A percentile compares a stretch with the other conserved stretches of the same genome.
phyloP scores from a whole-genome alignment of 768 basidiomycete genomes.

The Leccinum subtestaceum region DNA sequence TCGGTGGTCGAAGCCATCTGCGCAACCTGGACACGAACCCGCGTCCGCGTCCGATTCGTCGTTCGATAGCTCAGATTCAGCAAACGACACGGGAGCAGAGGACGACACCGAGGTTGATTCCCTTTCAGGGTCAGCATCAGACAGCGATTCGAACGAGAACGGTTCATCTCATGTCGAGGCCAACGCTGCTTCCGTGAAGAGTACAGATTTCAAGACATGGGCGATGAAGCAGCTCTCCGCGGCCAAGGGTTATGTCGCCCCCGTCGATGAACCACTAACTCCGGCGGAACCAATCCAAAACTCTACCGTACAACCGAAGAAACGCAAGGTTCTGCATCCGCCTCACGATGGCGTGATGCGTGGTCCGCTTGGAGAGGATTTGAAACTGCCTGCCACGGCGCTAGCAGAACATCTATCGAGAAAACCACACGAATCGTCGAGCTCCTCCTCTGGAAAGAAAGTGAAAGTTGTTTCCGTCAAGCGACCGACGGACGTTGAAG shows the following conservation, averaged over 20 bases:
- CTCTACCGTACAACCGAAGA: constrained; percentile 36
- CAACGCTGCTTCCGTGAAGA: constrained; percentile 33
- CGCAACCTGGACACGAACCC: constrained; percentile 27
- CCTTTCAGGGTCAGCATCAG: constrained; percentile 14
- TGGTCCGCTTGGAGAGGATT: constrained; percentile 77
- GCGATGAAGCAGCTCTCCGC: constrained; percentile 71
- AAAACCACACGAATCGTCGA: not conserved
- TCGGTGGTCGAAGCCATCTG: constrained; percentile 47
- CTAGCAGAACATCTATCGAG: constrained; percentile 48
- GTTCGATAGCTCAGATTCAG: constrained; percentile 79
- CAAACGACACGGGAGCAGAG: constrained; percentile 47
- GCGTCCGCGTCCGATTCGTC: constrained; percentile 52
- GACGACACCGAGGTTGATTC: constrained; percentile 19
- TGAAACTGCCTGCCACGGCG: constrained; percentile 63
- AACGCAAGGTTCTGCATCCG: constrained; percentile 41
- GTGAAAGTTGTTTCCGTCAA: constrained; percentile 51
- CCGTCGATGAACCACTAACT: constrained; percentile 13
- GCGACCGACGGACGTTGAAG: constrained; percentile 70
- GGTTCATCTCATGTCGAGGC: constrained; percentile 16
- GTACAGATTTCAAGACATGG: constrained; percentile 82
- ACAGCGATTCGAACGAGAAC: constrained; percentile 16
- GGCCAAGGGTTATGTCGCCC: constrained; percentile 39
- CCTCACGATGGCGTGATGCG: constrained; percentile 45
- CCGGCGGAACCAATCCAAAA: constrained; percentile 10
- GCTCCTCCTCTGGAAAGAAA: constrained; percentile 20